A percentile compares a stretch with the other conserved stretches of the same genome.
phyloP scores from a whole-genome alignment of 2,329 filamentous ascomycete genomes.

The Teratosphaeria viscida region DNA sequence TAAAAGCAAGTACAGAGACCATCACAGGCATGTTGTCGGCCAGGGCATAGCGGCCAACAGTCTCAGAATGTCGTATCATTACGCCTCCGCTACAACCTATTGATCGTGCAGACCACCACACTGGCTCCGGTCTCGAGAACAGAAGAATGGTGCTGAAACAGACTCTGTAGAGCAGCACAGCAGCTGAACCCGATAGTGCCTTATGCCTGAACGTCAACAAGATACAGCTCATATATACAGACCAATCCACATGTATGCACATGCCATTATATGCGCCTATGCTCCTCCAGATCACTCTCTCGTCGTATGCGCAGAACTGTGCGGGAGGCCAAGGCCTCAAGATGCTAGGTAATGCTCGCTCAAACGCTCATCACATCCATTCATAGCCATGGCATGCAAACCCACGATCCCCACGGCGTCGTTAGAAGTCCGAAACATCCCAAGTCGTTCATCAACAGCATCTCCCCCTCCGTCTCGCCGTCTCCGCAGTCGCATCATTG shows the following conservation, averaged over 20 bases:
- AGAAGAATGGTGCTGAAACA: no score
- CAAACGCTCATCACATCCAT: background rate
- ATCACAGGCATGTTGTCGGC: background rate
- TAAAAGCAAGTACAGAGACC: background rate
- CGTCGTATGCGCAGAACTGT: background rate
- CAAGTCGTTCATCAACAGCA: background rate
- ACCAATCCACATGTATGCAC: background rate
- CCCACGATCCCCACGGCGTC: background rate
- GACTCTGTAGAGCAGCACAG: background rate
- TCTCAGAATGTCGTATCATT: no score
- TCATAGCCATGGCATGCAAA: background rate
- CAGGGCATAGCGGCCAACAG: no score
- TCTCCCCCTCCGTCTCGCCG: slow-evolving; percentile 1
- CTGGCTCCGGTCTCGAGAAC: no score
- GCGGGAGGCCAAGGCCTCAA: background rate
- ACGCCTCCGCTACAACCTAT: no score
- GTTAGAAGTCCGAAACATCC: background rate
- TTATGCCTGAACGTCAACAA: background rate
- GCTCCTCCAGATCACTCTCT: background rate
- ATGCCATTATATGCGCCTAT: background rate
- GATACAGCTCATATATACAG: background rate
- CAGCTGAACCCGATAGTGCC: background rate
- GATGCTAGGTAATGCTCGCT: background rate
- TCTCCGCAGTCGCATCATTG: background rate
- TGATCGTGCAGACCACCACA: no score